Evolutionary conservation across 441 rosid genomes (phyloP).

Genomic region (Populus trichocarpa): DNA sequence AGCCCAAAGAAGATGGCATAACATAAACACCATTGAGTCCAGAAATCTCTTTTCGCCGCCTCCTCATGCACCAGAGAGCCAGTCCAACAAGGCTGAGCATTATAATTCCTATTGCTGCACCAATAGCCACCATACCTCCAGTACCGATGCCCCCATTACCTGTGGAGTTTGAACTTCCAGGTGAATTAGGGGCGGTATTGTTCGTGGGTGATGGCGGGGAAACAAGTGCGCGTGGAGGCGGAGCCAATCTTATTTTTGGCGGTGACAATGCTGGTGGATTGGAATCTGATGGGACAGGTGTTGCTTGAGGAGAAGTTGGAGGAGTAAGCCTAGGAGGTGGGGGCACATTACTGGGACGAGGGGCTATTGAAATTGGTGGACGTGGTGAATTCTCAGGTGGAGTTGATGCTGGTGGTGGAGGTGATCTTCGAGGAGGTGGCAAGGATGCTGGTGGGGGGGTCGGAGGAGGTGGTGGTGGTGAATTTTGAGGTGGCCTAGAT

Average conservation of each 20-base stretch:
- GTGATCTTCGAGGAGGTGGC: conserved; percentile 17
- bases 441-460: conserved; percentile 8
- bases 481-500: not conserved
- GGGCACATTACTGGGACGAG: conserved; percentile 20
- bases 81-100: conserved; percentile 55
- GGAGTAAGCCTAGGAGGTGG: conserved; percentile 26
- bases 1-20: conserved; percentile 56
- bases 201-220: conserved; percentile 26
- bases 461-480: not conserved
- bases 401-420: conserved; percentile 8
- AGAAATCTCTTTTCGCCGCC: conserved; percentile 43
- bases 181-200: conserved; percentile 25
- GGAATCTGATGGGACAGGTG: conserved; percentile 46
- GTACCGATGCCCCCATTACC: conserved; percentile 33
- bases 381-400: conserved; percentile 23
- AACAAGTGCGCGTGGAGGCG: conserved; percentile 36
- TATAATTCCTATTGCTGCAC: conserved; percentile 45
- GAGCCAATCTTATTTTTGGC: conserved; percentile 27
- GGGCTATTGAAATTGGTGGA: conserved; percentile 22
- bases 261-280: conserved; percentile 35
- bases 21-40: conserved; percentile 49
- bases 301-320: conserved; percentile 28
- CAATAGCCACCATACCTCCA: conserved; percentile 46
- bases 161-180: conserved; percentile 29
- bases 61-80: conserved; percentile 50